Evolutionary conservation across 2,329 filamentous ascomycete genomes (phyloP).

Genomic region (Cladosporium sp.): DNA sequence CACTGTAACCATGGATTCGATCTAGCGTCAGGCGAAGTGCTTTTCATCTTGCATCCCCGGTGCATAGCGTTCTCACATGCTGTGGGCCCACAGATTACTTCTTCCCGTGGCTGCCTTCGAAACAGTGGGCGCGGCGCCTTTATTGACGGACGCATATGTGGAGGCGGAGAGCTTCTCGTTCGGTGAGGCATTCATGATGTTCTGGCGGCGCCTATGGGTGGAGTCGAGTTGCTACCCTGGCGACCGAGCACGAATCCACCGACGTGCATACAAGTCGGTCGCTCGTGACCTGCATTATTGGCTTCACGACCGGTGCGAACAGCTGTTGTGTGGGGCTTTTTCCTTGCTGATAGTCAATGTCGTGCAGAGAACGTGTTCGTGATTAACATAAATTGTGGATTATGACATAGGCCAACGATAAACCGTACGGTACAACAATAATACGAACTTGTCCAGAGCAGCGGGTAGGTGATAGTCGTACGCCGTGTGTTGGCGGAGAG

Average conservation of each 20-base stretch:
- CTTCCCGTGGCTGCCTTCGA: background rate
- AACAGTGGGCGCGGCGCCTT: background rate
- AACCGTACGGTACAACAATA: background rate
- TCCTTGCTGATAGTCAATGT: conserved; percentile 8
- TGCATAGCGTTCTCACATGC: conserved; percentile 16
- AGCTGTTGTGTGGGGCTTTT: conserved; percentile 17
- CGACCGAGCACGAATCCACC: conserved; percentile 11
- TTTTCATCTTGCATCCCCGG: conserved; percentile 10
- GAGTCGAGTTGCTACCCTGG: background rate
- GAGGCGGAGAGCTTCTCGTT: conserved; percentile 5
- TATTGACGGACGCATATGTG: conserved; percentile 11
- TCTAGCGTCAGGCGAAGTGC: conserved; percentile 16
- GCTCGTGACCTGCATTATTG: conserved; percentile 10
- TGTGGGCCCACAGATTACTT: background rate
- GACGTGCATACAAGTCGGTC: conserved; percentile 8
- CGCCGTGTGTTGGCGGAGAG: background rate
- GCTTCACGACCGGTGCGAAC: conserved; percentile 15
- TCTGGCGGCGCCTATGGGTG: background rate
- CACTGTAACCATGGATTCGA: background rate
- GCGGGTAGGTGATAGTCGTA: background rate
- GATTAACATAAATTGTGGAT: background rate
- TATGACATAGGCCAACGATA: background rate
- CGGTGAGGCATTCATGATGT: background rate
- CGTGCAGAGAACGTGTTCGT: conserved; percentile 1
- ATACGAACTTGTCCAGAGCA: background rate